These are phyloP conservation scores for Eragrostis nindensis DNA, from an alignment of 176 grass and related monocot genomes.

Conservation along the genomic window DNA sequence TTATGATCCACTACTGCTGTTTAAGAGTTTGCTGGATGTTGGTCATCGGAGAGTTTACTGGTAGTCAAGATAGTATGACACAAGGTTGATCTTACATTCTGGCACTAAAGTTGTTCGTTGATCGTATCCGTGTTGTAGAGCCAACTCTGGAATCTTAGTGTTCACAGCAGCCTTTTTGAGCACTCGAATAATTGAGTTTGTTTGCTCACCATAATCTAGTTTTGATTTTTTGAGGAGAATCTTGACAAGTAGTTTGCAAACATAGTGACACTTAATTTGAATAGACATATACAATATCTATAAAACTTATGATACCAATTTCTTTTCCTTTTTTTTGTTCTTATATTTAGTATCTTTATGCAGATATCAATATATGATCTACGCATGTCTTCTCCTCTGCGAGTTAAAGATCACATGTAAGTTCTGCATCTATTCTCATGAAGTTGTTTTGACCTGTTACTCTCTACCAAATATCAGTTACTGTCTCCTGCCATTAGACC, in stretches of 20 bases:
- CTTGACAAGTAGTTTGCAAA: background rate
- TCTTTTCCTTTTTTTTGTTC: background rate
- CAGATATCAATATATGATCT: conserved; percentile 93
- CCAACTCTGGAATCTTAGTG: background rate
- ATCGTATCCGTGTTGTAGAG: background rate
- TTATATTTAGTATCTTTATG: conserved; percentile 36
- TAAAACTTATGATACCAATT: background rate
- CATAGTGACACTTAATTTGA: background rate
- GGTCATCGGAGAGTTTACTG: background rate
- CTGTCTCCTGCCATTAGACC: background rate
- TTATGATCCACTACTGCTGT: background rate
- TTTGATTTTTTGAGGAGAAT: background rate
- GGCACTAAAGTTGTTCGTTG: background rate
- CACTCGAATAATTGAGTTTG: background rate
- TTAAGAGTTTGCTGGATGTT: background rate
- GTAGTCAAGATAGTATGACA: background rate
- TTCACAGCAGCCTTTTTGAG: background rate
- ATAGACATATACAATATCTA: background rate
- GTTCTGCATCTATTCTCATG: conserved; percentile 30
- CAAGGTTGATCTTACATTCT: background rate
- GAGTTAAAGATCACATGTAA: conserved; percentile 99
- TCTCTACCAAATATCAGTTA: background rate
- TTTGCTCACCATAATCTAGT: background rate
- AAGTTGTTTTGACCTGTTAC: conserved; percentile 1
- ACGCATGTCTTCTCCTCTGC: conserved; percentile 82